Percentiles rank a stretch among this genome's conserved stretches.
phyloP scores from a whole-genome alignment of 2,329 filamentous ascomycete species.

The Calonectria ilicicola region DNA sequence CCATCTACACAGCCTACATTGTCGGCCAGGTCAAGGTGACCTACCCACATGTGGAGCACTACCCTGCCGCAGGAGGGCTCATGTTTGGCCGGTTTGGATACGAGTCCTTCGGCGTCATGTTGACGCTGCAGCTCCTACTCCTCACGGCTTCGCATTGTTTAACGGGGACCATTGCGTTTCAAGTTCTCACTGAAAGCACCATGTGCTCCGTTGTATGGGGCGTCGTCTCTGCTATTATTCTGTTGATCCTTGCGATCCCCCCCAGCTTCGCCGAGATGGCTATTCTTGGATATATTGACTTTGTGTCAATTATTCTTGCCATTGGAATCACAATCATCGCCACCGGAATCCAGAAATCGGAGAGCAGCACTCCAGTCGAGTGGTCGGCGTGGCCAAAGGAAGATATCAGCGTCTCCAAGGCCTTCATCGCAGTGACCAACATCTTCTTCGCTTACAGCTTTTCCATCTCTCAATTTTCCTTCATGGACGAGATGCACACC shows the following conservation, averaged over 20 bases:
- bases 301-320: conserved; percentile 55
- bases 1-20: conserved; percentile 54
- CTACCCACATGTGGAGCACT: conserved; percentile 67
- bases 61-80: conserved; percentile 72
- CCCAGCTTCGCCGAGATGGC: conserved; percentile 55
- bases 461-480: conserved; percentile 55
- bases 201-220: conserved; percentile 52
- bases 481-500: conserved; percentile 59
- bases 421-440: conserved; percentile 69
- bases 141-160: conserved; percentile 74
- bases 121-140: conserved; percentile 72
- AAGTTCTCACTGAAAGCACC: conserved; percentile 67
- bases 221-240: conserved; percentile 50
- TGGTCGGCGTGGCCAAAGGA: conserved; percentile 53
- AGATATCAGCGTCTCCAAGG: conserved; percentile 58
- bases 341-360: conserved; percentile 58
- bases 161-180: conserved; percentile 74
- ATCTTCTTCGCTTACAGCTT: conserved; percentile 75
- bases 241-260: conserved; percentile 53
- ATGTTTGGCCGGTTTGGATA: conserved; percentile 67
- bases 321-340: conserved; percentile 73
- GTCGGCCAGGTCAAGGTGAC: conserved; percentile 55
- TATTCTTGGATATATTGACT: conserved; percentile 44
- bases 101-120: conserved; percentile 67
- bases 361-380: conserved; percentile 21